phyloP scores from a whole-genome alignment of 768 basidiomycete genomes.

The Termitomyces sp. region DNA sequence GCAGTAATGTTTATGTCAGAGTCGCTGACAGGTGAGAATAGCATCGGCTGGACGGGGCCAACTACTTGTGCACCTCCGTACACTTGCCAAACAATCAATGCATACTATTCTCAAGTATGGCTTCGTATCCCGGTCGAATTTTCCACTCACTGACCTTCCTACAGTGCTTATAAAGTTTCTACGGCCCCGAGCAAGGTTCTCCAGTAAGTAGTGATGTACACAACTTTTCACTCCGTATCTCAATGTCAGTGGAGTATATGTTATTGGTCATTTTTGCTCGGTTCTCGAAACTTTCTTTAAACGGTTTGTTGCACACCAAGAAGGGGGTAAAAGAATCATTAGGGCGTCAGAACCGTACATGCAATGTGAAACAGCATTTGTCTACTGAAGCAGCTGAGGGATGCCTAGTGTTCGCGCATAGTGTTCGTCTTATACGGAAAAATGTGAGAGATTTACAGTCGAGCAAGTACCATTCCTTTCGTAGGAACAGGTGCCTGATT shows the following conservation, averaged over 20 bases:
- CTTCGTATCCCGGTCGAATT: not conserved
- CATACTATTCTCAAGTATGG: slow-evolving; percentile 20
- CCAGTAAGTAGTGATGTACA: not conserved
- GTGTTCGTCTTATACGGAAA: not conserved
- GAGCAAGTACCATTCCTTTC: too few species aligned
- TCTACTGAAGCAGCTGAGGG: too few species aligned
- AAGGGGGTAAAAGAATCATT: too few species aligned
- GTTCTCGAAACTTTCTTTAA: not conserved
- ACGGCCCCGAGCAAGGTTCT: not conserved
- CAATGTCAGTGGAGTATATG: not conserved
- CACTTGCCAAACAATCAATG: slow-evolving; percentile 14
- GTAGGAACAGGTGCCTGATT: too few species aligned
- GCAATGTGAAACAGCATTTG: too few species aligned
- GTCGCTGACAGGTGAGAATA: slow-evolving; percentile 4
- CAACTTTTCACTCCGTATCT: not conserved
- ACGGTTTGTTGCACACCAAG: not conserved
- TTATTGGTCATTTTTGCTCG: not conserved
- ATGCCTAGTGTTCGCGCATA: not conserved
- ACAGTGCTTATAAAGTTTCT: slow-evolving; percentile 1
- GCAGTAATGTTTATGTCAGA: not conserved
- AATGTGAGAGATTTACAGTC: not conserved
- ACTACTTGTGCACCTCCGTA: slow-evolving; percentile 18
- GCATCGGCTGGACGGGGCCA: slow-evolving; percentile 24
- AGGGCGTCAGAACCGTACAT: not conserved
- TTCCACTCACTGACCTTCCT: not conserved